Evolutionary conservation across 495 filamentous ascomycete genomes (phyloP), one percentile per base, ranked within the genome.

Genomic region (Letharia columbiana): DNA sequence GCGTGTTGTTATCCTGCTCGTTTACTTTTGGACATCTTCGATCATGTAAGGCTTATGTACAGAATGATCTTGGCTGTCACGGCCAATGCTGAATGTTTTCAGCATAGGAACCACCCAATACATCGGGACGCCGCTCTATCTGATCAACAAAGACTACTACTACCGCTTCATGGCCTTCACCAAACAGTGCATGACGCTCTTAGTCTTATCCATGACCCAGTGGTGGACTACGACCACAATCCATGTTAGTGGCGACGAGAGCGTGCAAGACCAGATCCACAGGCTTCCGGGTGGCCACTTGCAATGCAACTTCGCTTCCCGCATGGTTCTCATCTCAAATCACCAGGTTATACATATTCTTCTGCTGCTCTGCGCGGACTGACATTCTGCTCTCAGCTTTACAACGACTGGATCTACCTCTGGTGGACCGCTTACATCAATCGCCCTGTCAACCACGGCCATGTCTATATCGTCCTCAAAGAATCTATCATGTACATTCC

Each of bases 351-450:
- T 71, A 63, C 28, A 13, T 31, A 35, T 28, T 49, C 15, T 20
- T 8, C 31, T 64, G 47, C 23, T 31, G 50, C 50, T 54, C 58
- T 50, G 35, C 37, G 39, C 45, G 42, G 47, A 44, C 54, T 62
- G 62, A 71, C 66, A 57, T 50, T 35, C 41, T 10, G 28, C 44
- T 37, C 17, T 17, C 60, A 82, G 82, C 81, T 92, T 62, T 92
- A 92, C 70, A 90, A 89, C 9, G 89, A 92, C 74, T 92, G 89
- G 89, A 74, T 92, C 18, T 92, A 92, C 70, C 79, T 92, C 18
- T 92, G 89, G 89, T 92, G 90, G 89, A 83, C 87, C 20, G 86
- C 87, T 18, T 92, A 92, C 69, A 86, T 87, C 37, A 82, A 86
- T 44, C 44, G 47, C 15, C 58, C 59, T 15, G 73, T 77, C 45